Base-by-base conservation (phyloP, 2,329 filamentous ascomycete genomes). In the Tolypocladium sp. region DNA sequence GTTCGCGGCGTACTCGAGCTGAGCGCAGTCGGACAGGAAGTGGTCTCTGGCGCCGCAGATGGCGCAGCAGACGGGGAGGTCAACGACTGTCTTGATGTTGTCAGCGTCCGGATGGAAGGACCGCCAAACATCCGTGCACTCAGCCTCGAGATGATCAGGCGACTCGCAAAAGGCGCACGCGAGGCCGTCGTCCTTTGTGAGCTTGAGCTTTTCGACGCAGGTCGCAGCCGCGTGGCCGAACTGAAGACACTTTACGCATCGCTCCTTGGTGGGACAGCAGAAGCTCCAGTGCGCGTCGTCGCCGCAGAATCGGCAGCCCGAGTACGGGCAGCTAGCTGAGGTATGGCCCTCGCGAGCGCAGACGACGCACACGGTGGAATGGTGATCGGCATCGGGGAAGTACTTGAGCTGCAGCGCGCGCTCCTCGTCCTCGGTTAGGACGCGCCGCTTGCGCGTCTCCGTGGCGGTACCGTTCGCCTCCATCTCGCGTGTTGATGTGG, bases 121-220 rank as follows among this genome's bases (percentile, higher is more conserved):
- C 59, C 80, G 77, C 85, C 85, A 90, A 30, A 87, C 73, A 55
- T 78, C 74, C 57, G 81, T 78, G 68, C 88, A 91, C 2, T 79
- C 72, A 15, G 75, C 68, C 67, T 90, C 88, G 10, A 79, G 64
- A 65, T 91, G 88, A 10, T 79, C 75, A 3, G 66, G 63, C 8
- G 78, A 78, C 44, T 74, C 74, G 70, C 88, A 91, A 40, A 85
- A 74, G 13, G 82, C 82, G 68, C 88, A 91, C 3, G 79, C 78
- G 54, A 80, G 73, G 27, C 78, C 77, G 58, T 86, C 83, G 20
- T 77, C 77, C 62, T 79, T 79, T 20, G 79, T 73, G 56, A 80
- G 63, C 3, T 71, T 69, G 49, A 89, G 76, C 61, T 84, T 83
- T 62, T 87, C 83, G 2, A 71, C 65, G 67, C 88, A 91, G 9